These are phyloP conservation scores for Crithidia sp. DNA, from an alignment of 208 protist genomes.

Conservation along the genomic window DNA sequence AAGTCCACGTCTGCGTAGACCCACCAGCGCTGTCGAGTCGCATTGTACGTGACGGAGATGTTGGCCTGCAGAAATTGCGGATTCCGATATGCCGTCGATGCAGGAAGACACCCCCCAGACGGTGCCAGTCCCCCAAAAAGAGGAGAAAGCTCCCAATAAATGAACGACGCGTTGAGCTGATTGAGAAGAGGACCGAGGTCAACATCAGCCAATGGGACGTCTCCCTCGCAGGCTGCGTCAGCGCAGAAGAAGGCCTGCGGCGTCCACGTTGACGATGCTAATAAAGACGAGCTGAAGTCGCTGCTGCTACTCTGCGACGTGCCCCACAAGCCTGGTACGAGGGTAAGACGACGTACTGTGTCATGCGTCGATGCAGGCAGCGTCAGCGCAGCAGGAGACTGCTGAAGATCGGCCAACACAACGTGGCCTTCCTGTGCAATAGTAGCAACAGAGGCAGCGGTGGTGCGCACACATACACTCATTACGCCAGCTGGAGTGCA, in stretches of 20 bases:
- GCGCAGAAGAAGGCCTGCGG: background rate
- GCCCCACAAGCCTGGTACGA: background rate
- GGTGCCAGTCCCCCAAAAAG: background rate
- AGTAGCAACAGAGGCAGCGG: background rate
- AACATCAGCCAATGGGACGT: background rate
- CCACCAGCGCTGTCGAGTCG: background rate
- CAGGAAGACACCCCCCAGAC: background rate
- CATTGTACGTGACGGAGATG: background rate
- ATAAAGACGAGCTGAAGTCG: background rate
- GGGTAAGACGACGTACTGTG: background rate
- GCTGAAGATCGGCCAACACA: background rate
- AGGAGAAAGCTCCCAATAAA: background rate
- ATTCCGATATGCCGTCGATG: background rate
- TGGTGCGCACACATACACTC: slow-evolving; percentile 5
- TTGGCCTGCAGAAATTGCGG: background rate
- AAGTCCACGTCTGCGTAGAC: background rate
- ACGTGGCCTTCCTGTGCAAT: background rate
- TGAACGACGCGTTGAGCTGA: background rate
- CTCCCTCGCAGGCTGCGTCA: background rate
- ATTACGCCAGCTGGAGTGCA: background rate
- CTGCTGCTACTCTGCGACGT: background rate
- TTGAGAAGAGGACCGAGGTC: background rate
- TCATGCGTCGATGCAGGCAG: background rate
- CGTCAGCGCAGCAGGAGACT: background rate
- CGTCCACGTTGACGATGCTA: background rate